Conservation (phyloP, 1,284 basidiomycete genomes). For the Hymenochaete sp. region DNA sequence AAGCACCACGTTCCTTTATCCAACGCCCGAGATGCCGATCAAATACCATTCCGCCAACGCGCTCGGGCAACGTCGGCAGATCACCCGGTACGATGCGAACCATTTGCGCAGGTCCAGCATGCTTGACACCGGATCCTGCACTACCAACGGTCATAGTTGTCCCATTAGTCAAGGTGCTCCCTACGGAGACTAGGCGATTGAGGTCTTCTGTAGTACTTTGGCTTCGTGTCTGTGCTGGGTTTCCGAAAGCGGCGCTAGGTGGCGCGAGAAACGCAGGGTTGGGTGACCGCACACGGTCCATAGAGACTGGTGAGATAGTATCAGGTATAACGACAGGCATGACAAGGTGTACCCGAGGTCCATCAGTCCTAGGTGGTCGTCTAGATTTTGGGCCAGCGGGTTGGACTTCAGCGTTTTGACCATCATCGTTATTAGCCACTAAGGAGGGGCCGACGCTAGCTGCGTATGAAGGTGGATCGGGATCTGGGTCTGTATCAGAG, state of each 20-base stretch:
- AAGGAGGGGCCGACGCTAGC: constrained; percentile 9
- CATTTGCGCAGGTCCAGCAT: constrained; percentile 67
- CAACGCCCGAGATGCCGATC: constrained; percentile 76
- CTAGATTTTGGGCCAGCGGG: background rate
- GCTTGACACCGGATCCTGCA: constrained; percentile 75
- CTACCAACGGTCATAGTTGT: constrained; percentile 65
- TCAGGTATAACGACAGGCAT: constrained; percentile 15
- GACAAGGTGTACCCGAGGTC: background rate
- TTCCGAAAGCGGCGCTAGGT: constrained; percentile 16
- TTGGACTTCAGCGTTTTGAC: background rate
- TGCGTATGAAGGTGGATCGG: constrained; percentile 14
- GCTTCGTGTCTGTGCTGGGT: constrained; percentile 38
- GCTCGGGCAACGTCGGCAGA: constrained; percentile 62
- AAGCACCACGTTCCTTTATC: constrained; percentile 52
- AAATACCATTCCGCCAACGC: constrained; percentile 80
- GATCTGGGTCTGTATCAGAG: constrained; percentile 8
- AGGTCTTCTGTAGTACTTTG: constrained; percentile 58
- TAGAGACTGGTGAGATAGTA: background rate
- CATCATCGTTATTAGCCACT: background rate
- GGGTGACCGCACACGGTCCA: constrained; percentile 16
- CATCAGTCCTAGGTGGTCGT: background rate
- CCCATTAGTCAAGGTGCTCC: constrained; percentile 57
- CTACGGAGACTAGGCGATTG: constrained; percentile 79
- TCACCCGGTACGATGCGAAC: constrained; percentile 75
- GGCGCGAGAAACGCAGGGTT: constrained; percentile 18